These are phyloP conservation scores for Immersiporthe knoxdaviesiana DNA, from an alignment of 2,329 filamentous ascomycete genomes.

Conservation along the genomic window DNA sequence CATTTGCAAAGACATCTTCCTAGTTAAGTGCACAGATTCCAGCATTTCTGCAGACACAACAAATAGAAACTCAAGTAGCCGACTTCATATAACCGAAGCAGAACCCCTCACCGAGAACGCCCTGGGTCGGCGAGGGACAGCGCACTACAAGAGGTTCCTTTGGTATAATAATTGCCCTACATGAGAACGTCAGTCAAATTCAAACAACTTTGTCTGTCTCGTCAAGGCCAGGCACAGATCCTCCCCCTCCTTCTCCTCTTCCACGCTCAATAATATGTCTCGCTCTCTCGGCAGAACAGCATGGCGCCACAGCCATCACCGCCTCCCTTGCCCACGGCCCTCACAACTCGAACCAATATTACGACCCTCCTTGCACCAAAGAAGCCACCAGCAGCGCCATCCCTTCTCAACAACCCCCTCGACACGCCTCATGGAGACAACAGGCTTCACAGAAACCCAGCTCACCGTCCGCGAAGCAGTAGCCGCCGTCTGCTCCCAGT, in stretches of 20 bases:
- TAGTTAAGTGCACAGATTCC: no score
- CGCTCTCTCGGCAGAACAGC: neutral
- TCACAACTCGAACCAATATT: neutral
- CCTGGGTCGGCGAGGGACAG: neutral
- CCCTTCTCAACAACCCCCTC: conserved; percentile 43
- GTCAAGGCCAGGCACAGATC: neutral
- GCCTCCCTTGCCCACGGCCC: neutral
- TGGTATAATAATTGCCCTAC: neutral
- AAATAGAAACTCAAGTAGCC: conserved; percentile 7
- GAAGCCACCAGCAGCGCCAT: conserved; percentile 38
- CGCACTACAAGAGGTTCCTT: neutral
- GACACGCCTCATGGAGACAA: conserved; percentile 67
- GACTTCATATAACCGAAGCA: conserved; percentile 15
- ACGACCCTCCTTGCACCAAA: no score
- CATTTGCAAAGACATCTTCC: conserved; percentile 1
- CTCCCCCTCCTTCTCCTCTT: neutral
- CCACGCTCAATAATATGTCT: conserved; percentile 15
- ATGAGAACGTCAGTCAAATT: neutral
- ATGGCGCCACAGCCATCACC: conserved; percentile 11
- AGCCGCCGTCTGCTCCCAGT: conserved; percentile 68
- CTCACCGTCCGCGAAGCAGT: conserved; percentile 73
- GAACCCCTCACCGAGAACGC: neutral
- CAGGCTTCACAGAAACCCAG: conserved; percentile 73
- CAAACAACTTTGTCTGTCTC: neutral
- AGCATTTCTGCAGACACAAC: neutral